Conservation (phyloP, 192 early-diverging fungal species). For the Umbelopsis sp. region DNA sequence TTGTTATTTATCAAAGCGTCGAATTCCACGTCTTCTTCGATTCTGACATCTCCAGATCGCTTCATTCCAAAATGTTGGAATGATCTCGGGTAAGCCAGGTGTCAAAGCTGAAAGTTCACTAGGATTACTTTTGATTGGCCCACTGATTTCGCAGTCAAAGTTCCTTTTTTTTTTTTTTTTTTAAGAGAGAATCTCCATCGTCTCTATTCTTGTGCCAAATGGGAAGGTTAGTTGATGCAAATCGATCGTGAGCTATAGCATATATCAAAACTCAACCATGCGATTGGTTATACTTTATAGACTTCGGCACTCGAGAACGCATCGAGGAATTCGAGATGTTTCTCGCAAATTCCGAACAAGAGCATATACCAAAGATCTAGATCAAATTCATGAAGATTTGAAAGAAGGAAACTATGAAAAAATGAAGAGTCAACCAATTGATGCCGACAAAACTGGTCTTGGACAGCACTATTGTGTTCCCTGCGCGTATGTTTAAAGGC, state of each 20-base stretch:
- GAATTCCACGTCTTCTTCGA: slow-evolving; percentile 58
- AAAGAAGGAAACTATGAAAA: slow-evolving; percentile 66
- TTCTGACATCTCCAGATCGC: slow-evolving; percentile 52
- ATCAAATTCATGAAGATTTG: slow-evolving; percentile 94
- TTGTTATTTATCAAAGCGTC: slow-evolving; percentile 46
- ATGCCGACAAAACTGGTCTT: slow-evolving; percentile 87
- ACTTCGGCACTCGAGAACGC: slow-evolving; percentile 53
- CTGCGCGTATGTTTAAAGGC: slow-evolving; percentile 56
- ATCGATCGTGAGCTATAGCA: neutral
- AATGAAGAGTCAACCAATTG: slow-evolving; percentile 60
- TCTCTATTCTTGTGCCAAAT: slow-evolving; percentile 20
- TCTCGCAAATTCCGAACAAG: slow-evolving; percentile 82
- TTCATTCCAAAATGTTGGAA: slow-evolving; percentile 18
- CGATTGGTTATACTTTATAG: slow-evolving; percentile 17
- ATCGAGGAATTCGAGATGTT: slow-evolving; percentile 74
- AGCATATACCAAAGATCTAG: slow-evolving; percentile 88
- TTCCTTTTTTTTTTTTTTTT: slow-evolving; percentile 25
- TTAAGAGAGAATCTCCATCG: neutral
- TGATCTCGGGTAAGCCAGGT: neutral
- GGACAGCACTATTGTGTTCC: slow-evolving; percentile 92
- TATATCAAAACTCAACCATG: neutral
- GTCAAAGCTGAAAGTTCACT: no score
- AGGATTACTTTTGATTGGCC: neutral
- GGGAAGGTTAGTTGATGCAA: slow-evolving; percentile 26
- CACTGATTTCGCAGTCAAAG: neutral